These are phyloP conservation scores for Cupressus sempervirens DNA, from an alignment of 75 land plant species.

Conservation along the genomic window DNA sequence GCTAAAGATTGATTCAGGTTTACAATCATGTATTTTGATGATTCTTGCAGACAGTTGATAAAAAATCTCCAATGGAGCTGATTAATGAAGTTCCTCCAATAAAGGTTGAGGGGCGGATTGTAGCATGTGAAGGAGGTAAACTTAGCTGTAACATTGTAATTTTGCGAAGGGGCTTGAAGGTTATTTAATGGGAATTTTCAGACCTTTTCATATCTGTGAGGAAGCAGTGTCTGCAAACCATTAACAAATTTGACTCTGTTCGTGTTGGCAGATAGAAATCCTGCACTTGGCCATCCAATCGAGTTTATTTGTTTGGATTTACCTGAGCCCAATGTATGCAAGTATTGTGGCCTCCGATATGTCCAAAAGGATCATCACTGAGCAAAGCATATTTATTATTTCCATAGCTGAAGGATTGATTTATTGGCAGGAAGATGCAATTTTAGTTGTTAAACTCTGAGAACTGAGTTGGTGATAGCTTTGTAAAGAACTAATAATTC, in stretches of 20 bases:
- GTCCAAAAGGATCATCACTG: slow-evolving; percentile 76
- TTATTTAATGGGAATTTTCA: background rate
- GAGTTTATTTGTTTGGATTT: slow-evolving; percentile 88
- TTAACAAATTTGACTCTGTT: background rate
- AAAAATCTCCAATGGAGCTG: slow-evolving; percentile 98
- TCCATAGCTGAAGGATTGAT: background rate
- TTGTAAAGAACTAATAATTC: background rate
- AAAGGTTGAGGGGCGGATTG: slow-evolving; percentile 78
- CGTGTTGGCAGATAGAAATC: slow-evolving; percentile 53
- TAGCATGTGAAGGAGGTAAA: slow-evolving; percentile 97
- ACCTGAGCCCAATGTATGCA: slow-evolving; percentile 70
- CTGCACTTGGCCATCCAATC: slow-evolving; percentile 91
- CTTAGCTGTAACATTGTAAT: background rate
- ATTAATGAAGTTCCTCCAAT: slow-evolving; percentile 96
- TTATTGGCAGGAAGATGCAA: background rate
- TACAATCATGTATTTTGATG: background rate
- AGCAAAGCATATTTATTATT: slow-evolving; percentile 7
- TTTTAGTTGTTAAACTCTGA: background rate
- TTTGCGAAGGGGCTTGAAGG: background rate
- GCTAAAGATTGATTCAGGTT: background rate
- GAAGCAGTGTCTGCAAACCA: background rate
- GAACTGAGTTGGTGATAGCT: background rate
- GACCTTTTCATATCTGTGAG: background rate
- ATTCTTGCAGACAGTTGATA: slow-evolving; percentile 59
- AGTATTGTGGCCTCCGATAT: slow-evolving; percentile 94